Evolutionary conservation across 257 asterid genomes (phyloP), one percentile per base, ranked within the genome.

Genomic region (Mentha longifolia): DNA sequence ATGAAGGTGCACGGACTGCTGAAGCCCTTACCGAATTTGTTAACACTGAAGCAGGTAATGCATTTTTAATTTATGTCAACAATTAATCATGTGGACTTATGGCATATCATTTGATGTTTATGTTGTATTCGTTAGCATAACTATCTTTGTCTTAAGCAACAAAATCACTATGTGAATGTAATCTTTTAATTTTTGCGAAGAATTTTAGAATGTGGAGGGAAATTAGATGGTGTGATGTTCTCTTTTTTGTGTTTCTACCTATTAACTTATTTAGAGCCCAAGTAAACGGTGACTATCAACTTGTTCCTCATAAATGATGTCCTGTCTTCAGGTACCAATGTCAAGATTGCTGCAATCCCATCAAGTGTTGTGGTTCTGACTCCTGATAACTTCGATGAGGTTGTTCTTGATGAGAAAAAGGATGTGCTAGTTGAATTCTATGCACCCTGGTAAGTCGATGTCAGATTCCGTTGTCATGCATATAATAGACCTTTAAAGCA

Each of bases 351-450:
- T 61, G 66, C 96, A 64, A 17, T 72, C 74, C 96, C 97, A 2
- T 87, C 96, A 61, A 76, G 61, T 67, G 98, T 93, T 71, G 91
- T 89, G 81, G 89, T 93, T 52, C 82, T 91, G 68, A 80, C 89
- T 56, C 30, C 85, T 56, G 92, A 88, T 14, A 91, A 89, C 74
- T 93, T 93, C 16, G 74, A 89, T 17, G 96, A 93, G 84, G 78
- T 91, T 77, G 96, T 89, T 49, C 92, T 91, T 22, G 83, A 91
- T 70, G 94, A 82, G 83, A 87, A 77, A 56, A 93, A 89, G 79
- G 88, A 93, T 56, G 97, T 93, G 57, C 83, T 93, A 33, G 95
- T 91, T 74, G 98, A 93, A 82, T 93, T 93, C 50, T 93, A 93
- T 86, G 97, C 98, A 64, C 98, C 98, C 51, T 91, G 98, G 97